Evolutionary conservation across 306 rosid species (phyloP).

Genomic region (Begonia peltatifolia): DNA sequence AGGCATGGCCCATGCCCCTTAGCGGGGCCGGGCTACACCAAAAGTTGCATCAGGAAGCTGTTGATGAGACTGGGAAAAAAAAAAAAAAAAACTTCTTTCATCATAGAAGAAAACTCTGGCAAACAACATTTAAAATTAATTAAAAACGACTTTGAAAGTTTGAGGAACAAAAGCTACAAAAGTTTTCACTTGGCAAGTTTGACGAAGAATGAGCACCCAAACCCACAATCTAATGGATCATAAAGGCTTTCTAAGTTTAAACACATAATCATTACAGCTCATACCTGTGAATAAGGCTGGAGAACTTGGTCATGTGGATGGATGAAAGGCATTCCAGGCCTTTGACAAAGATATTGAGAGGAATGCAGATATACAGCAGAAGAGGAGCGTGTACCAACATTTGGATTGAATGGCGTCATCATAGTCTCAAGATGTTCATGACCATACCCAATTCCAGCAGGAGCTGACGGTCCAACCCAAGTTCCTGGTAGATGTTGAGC

Average conservation of each 20-base stretch:
- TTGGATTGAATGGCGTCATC: conserved; percentile 37
- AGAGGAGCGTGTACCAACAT: conserved; percentile 49
- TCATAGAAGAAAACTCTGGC: background rate
- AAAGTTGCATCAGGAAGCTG: conserved; percentile 79
- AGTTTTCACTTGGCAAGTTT: too few species aligned
- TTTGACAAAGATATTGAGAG: conserved; percentile 70
- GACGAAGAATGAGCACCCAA: too few species aligned
- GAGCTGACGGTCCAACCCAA: conserved; percentile 59
- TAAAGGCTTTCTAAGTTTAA: too few species aligned
- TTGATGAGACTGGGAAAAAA: conserved; percentile 63
- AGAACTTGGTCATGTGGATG: conserved; percentile 67
- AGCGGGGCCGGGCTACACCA: conserved; percentile 99
- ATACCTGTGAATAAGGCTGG: conserved; percentile 74
- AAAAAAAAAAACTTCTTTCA: background rate
- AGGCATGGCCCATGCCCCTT: conserved; percentile 99
- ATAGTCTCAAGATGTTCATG: conserved; percentile 11
- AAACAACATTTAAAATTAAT: too few species aligned
- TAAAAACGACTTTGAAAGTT: too few species aligned
- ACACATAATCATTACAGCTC: background rate
- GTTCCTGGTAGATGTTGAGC: conserved; percentile 67
- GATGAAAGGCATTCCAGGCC: conserved; percentile 62
- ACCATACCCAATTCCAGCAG: conserved; percentile 78
- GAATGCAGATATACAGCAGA: conserved; percentile 67
- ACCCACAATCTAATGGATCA: too few species aligned
- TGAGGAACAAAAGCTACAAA: too few species aligned